Evolutionary conservation across 2,329 filamentous ascomycete genomes (phyloP).

Genomic region (Fusarium nisikadoi): DNA sequence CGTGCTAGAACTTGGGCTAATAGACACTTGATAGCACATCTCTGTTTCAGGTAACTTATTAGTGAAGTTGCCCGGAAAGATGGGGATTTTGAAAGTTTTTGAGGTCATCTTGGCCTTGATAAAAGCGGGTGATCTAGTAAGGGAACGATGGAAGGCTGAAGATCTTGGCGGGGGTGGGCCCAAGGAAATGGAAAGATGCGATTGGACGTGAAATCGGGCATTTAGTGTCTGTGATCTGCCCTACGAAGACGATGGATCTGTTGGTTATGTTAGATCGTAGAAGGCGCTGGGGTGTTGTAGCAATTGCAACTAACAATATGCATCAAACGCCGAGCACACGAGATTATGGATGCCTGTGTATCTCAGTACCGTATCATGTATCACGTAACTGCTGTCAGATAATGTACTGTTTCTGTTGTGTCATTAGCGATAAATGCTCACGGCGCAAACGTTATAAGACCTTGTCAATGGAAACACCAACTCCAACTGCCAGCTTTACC

Average conservation of each 20-base stretch:
- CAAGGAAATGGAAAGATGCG: constrained; percentile 11
- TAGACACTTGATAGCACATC: constrained; percentile 7
- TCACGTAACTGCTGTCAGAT: not conserved
- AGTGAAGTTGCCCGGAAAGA: not conserved
- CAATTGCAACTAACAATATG: not conserved
- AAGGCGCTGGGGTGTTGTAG: not conserved
- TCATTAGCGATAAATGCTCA: not conserved
- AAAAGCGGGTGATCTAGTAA: not conserved
- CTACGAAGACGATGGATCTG: not conserved
- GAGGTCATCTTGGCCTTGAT: constrained; percentile 18
- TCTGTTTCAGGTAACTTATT: constrained; percentile 32
- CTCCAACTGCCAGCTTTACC: not conserved
- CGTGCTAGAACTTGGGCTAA: constrained; percentile 10
- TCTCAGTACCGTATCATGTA: not conserved
- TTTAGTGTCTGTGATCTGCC: constrained; percentile 7
- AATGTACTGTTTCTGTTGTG: not conserved
- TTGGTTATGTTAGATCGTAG: not conserved
- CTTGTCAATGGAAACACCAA: not conserved
- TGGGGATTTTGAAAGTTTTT: constrained; percentile 17
- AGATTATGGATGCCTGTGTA: not conserved
- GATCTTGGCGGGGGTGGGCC: constrained; percentile 11
- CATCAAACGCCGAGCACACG: not conserved
- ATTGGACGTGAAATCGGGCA: constrained; percentile 6
- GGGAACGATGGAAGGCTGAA: constrained; percentile 1
- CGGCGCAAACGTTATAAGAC: not conserved